phyloP scores from a whole-genome alignment of 2,329 filamentous ascomycete genomes.

The Dothistroma pini region DNA sequence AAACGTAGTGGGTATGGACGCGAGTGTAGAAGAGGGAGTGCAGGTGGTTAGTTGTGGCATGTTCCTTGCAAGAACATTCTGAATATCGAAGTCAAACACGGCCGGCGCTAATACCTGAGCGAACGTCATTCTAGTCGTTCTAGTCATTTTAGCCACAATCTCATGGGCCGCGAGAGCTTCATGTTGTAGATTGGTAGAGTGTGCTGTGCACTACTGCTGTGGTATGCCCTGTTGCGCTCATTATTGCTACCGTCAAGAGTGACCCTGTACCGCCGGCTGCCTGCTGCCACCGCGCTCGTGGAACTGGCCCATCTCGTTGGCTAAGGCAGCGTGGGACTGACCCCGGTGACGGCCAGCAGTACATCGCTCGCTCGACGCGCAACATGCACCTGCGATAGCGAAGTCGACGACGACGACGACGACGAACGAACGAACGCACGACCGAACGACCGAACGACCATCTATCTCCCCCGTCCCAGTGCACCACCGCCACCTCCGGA shows the following conservation, averaged over 20 bases:
- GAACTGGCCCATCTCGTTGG: neutral
- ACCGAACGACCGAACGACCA: no score
- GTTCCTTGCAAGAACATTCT: no score
- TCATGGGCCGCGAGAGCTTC: neutral
- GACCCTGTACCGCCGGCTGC: neutral
- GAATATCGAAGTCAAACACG: no score
- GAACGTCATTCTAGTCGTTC: neutral
- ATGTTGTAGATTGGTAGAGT: neutral
- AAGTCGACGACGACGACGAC: neutral
- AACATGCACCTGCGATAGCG: conserved; percentile 9
- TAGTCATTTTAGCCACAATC: neutral
- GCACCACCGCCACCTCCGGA: conserved; percentile 4
- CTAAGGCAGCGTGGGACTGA: neutral
- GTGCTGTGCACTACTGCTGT: neutral
- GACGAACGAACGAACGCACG: no score
- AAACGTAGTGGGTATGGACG: neutral
- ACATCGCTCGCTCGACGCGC: neutral
- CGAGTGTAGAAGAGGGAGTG: neutral
- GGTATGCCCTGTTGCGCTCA: no score
- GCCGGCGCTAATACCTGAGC: neutral
- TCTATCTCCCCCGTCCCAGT: neutral
- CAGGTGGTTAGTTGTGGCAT: no score
- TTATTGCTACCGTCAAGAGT: neutral
- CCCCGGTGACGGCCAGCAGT: no score
- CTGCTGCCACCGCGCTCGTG: neutral